These are phyloP conservation scores for Boehmeria nivea DNA, from an alignment of 306 rosid species.

Conservation along the genomic window DNA sequence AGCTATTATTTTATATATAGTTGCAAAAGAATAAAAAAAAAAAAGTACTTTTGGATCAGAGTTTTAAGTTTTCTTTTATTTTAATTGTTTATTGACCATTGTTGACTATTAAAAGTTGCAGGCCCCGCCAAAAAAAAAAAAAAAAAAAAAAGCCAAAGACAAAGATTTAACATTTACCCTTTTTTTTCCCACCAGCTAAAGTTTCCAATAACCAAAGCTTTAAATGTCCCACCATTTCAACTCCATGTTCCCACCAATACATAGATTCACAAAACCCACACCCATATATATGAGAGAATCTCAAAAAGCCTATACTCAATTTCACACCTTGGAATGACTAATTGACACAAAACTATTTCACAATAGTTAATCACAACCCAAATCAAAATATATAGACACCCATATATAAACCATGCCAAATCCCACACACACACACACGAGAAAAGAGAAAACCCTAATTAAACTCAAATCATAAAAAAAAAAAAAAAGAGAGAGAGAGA, in stretches of 20 bases:
- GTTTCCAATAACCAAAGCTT: background rate
- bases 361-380: background rate
- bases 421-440: background rate
- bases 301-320: background rate
- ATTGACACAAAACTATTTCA: background rate
- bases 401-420: background rate
- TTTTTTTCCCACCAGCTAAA: too few relatives aligned
- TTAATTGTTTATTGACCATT: too few relatives aligned
- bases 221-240: background rate
- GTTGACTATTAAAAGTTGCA: too few relatives aligned
- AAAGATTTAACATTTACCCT: background rate
- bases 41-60: too few relatives aligned
- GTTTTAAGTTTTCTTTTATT: too few relatives aligned
- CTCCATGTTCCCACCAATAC: background rate
- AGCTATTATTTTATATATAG: too few relatives aligned
- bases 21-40: too few relatives aligned
- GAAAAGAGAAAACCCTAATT: background rate
- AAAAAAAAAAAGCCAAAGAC: background rate
- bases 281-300: conserved; percentile 12
- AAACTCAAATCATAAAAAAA: background rate
- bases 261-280: background rate
- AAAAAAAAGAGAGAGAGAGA: background rate
- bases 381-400: background rate
- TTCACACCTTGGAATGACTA: conserved; percentile 15
- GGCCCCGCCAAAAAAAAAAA: background rate